Evolutionary conservation across 2,329 filamentous ascomycete species (phyloP).

Genomic region (Teratosphaeria nubilosa): DNA sequence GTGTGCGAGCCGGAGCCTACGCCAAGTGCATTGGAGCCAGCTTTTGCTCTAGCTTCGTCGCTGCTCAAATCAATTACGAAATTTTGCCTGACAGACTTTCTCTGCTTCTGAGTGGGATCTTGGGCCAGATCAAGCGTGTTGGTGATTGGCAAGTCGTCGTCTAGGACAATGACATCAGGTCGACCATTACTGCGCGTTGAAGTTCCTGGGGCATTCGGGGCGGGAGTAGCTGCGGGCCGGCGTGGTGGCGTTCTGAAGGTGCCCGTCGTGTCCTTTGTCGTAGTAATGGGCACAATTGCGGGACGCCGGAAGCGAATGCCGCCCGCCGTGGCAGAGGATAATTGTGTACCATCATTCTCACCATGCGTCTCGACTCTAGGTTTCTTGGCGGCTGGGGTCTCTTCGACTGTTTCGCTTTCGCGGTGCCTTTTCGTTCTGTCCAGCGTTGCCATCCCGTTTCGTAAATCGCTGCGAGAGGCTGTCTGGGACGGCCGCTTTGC

Average conservation of each 20-base stretch:
- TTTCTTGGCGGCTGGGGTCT: not conserved
- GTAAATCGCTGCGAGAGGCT: not conserved
- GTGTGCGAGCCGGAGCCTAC: not conserved
- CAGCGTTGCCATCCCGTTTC: not conserved
- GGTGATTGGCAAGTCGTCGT: not conserved
- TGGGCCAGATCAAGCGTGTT: not conserved
- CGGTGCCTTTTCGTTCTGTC: not conserved
- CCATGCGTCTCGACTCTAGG: not conserved
- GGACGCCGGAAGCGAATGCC: not conserved
- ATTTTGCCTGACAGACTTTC: not conserved
- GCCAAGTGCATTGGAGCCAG: not conserved
- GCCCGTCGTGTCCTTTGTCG: not conserved
- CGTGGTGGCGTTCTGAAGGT: not conserved
- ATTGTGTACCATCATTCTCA: not conserved
- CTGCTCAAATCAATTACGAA: not conserved
- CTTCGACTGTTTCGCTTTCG: not conserved
- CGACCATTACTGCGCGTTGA: not conserved
- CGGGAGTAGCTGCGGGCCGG: not conserved
- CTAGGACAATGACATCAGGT: not conserved
- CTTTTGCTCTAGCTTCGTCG: not conserved
- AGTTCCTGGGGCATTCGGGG: not conserved
- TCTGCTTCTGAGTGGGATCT: not conserved
- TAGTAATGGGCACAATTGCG: not conserved
- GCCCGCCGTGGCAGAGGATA: not conserved
- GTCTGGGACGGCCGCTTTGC: not conserved